A percentile compares a stretch with the other conserved stretches of the same genome.
phyloP scores from a whole-genome alignment of 768 basidiomycete genomes.

The Leucocoprinus sp. region DNA sequence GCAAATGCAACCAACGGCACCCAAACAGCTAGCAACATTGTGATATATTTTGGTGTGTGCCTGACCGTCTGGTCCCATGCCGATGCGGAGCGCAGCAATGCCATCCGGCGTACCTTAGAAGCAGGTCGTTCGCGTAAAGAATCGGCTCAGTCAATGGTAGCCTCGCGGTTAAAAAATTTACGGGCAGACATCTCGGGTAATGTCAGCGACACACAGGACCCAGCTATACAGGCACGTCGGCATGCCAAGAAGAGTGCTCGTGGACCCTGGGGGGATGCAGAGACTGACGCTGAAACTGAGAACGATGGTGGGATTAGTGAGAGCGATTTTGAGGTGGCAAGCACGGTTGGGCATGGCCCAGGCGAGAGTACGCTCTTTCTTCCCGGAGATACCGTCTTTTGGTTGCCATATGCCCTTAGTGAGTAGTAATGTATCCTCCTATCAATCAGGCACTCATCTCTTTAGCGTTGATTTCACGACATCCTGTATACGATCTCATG shows the following conservation, averaged over 20 bases:
- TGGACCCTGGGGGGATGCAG: slow-evolving; percentile 64
- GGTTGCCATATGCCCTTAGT: slow-evolving; percentile 93
- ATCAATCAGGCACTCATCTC: slow-evolving; percentile 8
- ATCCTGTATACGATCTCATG: slow-evolving; percentile 93
- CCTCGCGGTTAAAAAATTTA: slow-evolving; percentile 59
- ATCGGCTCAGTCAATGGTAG: slow-evolving; percentile 64
- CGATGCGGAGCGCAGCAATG: slow-evolving; percentile 76
- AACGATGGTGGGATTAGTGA: slow-evolving; percentile 71
- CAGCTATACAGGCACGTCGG: slow-evolving; percentile 48
- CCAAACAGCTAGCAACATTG: slow-evolving; percentile 31
- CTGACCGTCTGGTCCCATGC: slow-evolving; percentile 95
- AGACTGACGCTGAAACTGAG: slow-evolving; percentile 76
- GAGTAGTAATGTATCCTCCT: slow-evolving; percentile 24
- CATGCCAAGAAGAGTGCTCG: slow-evolving; percentile 50
- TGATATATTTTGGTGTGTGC: slow-evolving; percentile 86
- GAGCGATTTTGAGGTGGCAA: slow-evolving; percentile 80
- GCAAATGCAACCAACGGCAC: slow-evolving; percentile 25
- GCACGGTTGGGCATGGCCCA: slow-evolving; percentile 72
- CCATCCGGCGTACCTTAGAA: slow-evolving; percentile 78
- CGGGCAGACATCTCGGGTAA: slow-evolving; percentile 46
- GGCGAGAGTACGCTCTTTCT: slow-evolving; percentile 86
- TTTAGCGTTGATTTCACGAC: slow-evolving; percentile 80
- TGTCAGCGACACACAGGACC: slow-evolving; percentile 39
- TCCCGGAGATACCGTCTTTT: slow-evolving; percentile 86
- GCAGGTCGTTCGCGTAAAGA: slow-evolving; percentile 73